These are phyloP conservation scores for Piloderma croceum DNA, from an alignment of 768 basidiomycete species.

Conservation along the genomic window DNA sequence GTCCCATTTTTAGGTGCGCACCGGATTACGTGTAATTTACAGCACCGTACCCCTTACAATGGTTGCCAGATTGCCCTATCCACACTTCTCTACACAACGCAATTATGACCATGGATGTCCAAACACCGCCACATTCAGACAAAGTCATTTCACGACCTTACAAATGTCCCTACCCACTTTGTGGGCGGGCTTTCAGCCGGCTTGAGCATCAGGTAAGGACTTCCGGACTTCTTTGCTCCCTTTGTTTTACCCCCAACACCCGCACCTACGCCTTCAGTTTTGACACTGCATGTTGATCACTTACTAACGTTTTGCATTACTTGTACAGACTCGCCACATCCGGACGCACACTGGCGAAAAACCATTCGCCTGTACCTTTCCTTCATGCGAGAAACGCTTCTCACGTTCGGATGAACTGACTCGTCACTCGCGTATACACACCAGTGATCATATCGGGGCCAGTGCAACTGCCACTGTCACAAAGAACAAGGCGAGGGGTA, in stretches of 20 bases:
- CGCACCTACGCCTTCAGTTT: too few species aligned
- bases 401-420: slow-evolving; percentile 98
- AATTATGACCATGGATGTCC: too few species aligned
- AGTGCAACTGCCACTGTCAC: slow-evolving; percentile 4
- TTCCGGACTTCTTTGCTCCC: neutral
- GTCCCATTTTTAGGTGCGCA: too few species aligned
- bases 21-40: too few species aligned
- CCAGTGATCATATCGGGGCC: slow-evolving; percentile 41
- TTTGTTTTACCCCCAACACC: too few species aligned
- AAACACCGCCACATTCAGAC: too few species aligned
- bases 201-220: slow-evolving; percentile 86
- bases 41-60: too few species aligned
- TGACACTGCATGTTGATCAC: too few species aligned
- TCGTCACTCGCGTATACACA: slow-evolving; percentile 91
- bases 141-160: slow-evolving; percentile 67
- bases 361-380: slow-evolving; percentile 87
- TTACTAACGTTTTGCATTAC: too few species aligned
- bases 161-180: slow-evolving; percentile 91
- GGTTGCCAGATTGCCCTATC: too few species aligned
- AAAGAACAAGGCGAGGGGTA: slow-evolving; percentile 3
- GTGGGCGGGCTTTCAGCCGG: slow-evolving; percentile 92
- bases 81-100: too few species aligned
- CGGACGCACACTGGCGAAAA: slow-evolving; percentile 99
- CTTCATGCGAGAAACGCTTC: slow-evolving; percentile 97
- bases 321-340: slow-evolving; percentile 81